Conservation (phyloP, 2,329 filamentous ascomycete genomes). For the Cladosporium sp. region DNA sequence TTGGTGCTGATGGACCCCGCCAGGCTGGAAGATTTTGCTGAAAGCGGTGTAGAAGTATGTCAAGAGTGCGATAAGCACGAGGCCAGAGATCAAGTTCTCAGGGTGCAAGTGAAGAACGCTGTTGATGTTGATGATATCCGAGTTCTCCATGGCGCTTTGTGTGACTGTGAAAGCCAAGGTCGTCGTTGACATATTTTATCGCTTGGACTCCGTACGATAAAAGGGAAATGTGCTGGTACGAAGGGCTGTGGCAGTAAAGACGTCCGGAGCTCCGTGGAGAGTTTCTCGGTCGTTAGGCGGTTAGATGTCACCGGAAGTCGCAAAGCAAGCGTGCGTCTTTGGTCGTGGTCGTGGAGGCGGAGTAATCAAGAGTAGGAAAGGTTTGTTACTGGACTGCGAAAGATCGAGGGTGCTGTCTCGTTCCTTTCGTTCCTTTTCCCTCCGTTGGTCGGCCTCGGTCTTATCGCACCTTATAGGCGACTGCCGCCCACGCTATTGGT, state of each 20-base stretch:
- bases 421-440: too few species aligned
- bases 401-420: too few species aligned
- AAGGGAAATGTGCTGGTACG: too few species aligned
- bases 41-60: slow-evolving; percentile 19
- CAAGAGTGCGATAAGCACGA: slow-evolving; percentile 15
- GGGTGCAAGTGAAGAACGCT: neutral
- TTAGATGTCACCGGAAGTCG: too few species aligned
- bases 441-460: too few species aligned
- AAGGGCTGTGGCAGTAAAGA: too few species aligned
- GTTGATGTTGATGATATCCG: neutral
- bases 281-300: too few species aligned
- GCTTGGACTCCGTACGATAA: neutral
- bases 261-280: too few species aligned
- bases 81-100: slow-evolving; percentile 15
- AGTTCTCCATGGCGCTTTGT: neutral
- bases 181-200: neutral
- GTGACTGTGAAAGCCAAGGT: neutral
- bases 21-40: slow-evolving; percentile 13
- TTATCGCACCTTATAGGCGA: neutral
- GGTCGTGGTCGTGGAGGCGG: too few species aligned
- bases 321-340: too few species aligned
- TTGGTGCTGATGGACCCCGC: slow-evolving; percentile 1
- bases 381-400: too few species aligned
- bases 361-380: too few species aligned
- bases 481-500: neutral